Conservation (phyloP, 2,329 filamentous ascomycete genomes). For the Cercospora canescens region DNA sequence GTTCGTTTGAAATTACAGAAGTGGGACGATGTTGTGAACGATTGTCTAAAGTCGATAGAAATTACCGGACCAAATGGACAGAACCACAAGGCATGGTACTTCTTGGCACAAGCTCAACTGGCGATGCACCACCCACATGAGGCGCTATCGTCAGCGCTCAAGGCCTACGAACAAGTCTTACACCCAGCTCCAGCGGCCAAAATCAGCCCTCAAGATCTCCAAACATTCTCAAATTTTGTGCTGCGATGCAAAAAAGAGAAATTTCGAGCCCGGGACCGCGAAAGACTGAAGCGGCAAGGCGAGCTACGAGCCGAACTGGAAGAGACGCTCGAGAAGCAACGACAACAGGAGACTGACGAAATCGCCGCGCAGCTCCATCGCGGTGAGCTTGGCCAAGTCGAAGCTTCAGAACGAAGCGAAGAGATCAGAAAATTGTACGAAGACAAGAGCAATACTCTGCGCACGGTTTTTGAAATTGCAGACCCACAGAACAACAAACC, state of each 20-base stretch:
- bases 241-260: slow-evolving; percentile 79
- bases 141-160: slow-evolving; percentile 68
- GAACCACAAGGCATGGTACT: slow-evolving; percentile 72
- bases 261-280: slow-evolving; percentile 74
- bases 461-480: slow-evolving; percentile 48
- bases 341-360: slow-evolving; percentile 43
- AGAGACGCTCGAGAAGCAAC: slow-evolving; percentile 51
- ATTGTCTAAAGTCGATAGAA: slow-evolving; percentile 74
- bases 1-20: slow-evolving; percentile 71
- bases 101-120: slow-evolving; percentile 82
- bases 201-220: slow-evolving; percentile 34
- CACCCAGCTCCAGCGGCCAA: slow-evolving; percentile 60
- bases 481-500: slow-evolving; percentile 46
- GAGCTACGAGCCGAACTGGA: slow-evolving; percentile 64
- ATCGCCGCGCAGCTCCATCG: slow-evolving; percentile 33
- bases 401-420: slow-evolving; percentile 48
- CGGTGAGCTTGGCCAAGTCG: slow-evolving; percentile 44
- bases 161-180: slow-evolving; percentile 62
- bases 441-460: slow-evolving; percentile 46
- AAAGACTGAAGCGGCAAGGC: slow-evolving; percentile 56
- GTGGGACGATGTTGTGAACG: slow-evolving; percentile 73
- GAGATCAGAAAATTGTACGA: slow-evolving; percentile 46
- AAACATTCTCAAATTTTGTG: slow-evolving; percentile 66
- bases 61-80: slow-evolving; percentile 53
- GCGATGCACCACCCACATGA: slow-evolving; percentile 69